A percentile compares a stretch with the other conserved stretches of the same genome.
phyloP scores from a whole-genome alignment of 1,284 basidiomycete genomes.

The Ustilago trichophora region DNA sequence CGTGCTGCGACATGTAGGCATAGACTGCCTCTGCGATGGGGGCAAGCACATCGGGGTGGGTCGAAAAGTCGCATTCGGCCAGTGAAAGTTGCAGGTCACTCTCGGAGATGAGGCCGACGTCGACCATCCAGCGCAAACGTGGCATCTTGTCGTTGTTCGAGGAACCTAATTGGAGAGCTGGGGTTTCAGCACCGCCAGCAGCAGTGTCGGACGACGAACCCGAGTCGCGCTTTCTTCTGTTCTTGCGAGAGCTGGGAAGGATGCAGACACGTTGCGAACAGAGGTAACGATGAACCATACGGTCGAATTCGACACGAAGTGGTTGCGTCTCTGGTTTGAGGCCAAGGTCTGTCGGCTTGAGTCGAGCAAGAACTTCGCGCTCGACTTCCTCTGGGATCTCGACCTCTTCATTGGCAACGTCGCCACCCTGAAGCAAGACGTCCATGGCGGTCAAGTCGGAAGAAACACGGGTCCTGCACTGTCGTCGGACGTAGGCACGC shows the following conservation, averaged over 20 bases:
- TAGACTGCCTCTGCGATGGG: constrained; percentile 45
- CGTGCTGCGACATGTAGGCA: constrained; percentile 47
- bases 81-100: constrained; percentile 25
- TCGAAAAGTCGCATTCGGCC: constrained; percentile 36
- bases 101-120: constrained; percentile 49
- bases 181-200: constrained; percentile 3
- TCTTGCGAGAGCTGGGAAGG: constrained; percentile 13
- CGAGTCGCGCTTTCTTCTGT: constrained; percentile 14
- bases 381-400: constrained; percentile 14
- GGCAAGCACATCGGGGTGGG: constrained; percentile 48
- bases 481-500: constrained; percentile 26
- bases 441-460: constrained; percentile 28
- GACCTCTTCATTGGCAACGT: neutral
- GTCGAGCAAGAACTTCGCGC: constrained; percentile 22
- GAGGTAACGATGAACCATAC: constrained; percentile 39
- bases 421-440: constrained; percentile 4
- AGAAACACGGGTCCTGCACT: constrained; percentile 26
- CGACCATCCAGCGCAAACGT: constrained; percentile 53
- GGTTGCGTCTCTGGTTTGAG: constrained; percentile 37
- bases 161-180: constrained; percentile 2
- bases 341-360: constrained; percentile 27
- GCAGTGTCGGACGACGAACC: constrained; percentile 16
- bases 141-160: constrained; percentile 15
- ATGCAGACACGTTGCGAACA: constrained; percentile 27
- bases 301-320: constrained; percentile 43